These are phyloP conservation scores for Aspergillus texensis DNA, from an alignment of 2,329 filamentous ascomycete genomes.

Conservation along the genomic window DNA sequence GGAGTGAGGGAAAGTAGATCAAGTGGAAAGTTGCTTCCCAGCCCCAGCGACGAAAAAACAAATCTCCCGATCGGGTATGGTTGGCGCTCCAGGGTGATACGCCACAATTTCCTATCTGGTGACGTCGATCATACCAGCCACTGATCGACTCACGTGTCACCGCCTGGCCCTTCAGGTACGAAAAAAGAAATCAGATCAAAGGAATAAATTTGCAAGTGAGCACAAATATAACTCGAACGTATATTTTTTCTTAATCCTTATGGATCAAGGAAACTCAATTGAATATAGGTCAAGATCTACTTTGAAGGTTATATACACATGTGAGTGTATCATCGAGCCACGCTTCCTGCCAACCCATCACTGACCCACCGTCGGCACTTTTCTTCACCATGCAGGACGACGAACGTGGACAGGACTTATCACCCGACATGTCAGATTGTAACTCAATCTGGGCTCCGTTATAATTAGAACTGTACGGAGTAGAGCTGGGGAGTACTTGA, in stretches of 20 bases:
- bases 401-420: background rate
- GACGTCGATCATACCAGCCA: constrained; percentile 28
- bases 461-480: background rate
- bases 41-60: constrained; percentile 35
- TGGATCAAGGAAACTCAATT: background rate
- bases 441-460: background rate
- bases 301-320: background rate
- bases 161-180: background rate
- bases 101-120: constrained; percentile 20
- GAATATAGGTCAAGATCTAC: background rate
- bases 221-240: background rate
- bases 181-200: background rate
- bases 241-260: background rate
- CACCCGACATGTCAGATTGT: background rate
- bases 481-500: no score
- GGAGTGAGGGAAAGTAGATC: constrained; percentile 15
- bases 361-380: constrained; percentile 5
- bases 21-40: constrained; percentile 24
- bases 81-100: constrained; percentile 29
- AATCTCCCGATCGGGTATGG: constrained; percentile 43
- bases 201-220: background rate
- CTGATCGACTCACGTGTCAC: constrained; percentile 1
- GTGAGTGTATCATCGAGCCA: background rate
- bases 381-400: constrained; percentile 2
- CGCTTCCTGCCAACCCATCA: constrained; percentile 2